Evolutionary conservation across 2,329 filamentous ascomycete species (phyloP).

Genomic region (Talaromyces sp.): DNA sequence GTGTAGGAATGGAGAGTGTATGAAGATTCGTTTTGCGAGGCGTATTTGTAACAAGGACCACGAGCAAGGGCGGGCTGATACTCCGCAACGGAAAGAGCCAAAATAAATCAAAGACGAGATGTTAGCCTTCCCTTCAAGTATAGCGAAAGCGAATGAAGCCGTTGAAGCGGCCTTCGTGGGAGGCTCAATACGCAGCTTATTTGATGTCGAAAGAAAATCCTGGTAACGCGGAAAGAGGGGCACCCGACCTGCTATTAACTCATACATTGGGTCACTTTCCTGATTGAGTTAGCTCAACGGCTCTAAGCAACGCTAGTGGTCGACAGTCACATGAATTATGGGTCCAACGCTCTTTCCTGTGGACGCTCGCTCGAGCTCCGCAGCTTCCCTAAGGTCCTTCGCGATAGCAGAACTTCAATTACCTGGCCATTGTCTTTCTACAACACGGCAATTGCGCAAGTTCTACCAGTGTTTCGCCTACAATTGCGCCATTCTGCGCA

Average conservation of each 20-base stretch:
- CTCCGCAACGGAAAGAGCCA: neutral
- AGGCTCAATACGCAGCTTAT: slow-evolving; percentile 8
- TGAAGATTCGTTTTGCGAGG: neutral
- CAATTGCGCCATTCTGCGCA: neutral
- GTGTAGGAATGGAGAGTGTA: neutral
- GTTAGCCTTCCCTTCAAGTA: neutral
- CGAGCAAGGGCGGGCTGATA: neutral
- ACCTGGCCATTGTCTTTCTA: neutral
- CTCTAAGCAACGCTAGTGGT: neutral
- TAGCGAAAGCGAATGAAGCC: slow-evolving; percentile 3
- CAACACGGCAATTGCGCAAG: neutral
- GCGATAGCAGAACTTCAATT: neutral
- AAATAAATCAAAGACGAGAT: neutral
- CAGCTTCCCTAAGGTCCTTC: slow-evolving; percentile 3
- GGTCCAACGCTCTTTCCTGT: slow-evolving; percentile 6
- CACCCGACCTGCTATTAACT: neutral
- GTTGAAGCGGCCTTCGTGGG: slow-evolving; percentile 8
- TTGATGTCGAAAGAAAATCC: neutral
- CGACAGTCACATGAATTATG: slow-evolving; percentile 15
- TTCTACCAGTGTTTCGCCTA: neutral
- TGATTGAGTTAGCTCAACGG: neutral
- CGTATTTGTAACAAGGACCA: neutral
- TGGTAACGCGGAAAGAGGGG: slow-evolving; percentile 18
- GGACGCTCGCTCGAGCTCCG: slow-evolving; percentile 12
- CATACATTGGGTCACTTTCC: neutral